Evolutionary conservation across 768 basidiomycete species (phyloP).

Genomic region (Termitomyces sp.): DNA sequence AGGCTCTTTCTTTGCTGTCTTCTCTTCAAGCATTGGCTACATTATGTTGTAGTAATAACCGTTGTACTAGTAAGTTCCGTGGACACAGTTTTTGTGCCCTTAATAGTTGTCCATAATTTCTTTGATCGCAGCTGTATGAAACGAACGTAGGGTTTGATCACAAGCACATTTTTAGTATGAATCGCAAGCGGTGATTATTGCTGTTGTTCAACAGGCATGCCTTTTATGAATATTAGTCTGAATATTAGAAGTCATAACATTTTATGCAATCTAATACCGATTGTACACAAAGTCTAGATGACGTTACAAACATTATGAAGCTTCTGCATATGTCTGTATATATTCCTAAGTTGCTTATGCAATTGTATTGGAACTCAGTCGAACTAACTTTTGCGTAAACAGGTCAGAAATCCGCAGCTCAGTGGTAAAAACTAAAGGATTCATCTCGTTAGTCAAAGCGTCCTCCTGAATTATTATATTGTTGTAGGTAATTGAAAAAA

Average conservation of each 20-base stretch:
- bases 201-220: background rate
- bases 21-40: background rate
- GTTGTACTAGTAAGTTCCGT: background rate
- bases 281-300: too few relatives aligned
- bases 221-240: too few relatives aligned
- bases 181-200: background rate
- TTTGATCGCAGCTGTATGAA: background rate
- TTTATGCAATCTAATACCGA: too few relatives aligned
- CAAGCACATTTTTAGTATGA: background rate
- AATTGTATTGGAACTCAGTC: background rate
- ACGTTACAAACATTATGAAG: background rate
- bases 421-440: background rate
- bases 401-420: background rate
- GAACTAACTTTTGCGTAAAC: background rate
- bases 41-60: conserved; percentile 4
- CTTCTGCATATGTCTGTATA: background rate
- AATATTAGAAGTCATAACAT: background rate
- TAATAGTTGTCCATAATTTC: background rate
- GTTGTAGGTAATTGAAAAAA: too few relatives aligned
- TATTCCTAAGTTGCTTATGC: too few relatives aligned
- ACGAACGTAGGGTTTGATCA: background rate
- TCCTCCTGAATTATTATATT: too few relatives aligned
- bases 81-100: background rate
- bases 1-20: background rate
- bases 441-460: too few relatives aligned